Base-by-base conservation (phyloP, 148 eudicot genomes). In the Dianthus caryophyllus region DNA sequence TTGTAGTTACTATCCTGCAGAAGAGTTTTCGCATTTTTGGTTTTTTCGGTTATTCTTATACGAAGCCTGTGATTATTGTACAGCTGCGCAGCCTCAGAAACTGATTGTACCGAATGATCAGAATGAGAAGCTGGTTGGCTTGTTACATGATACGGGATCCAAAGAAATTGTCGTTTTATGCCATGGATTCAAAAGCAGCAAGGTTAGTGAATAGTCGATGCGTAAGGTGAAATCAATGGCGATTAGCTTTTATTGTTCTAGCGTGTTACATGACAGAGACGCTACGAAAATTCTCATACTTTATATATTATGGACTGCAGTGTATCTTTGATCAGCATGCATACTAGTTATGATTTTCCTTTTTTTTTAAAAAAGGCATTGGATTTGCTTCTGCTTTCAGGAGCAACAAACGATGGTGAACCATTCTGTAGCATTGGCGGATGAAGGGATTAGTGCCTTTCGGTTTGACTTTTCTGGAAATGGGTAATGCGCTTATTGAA, bases 401-500 rank as follows among this genome's bases (percentile, higher is more conserved):
- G 90, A 84, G 49, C 38, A 70, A 10, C 56, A 36, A 9, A 71
- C 73, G 9, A 79, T 85, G 69, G 80, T 76, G 33, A 85, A 79
- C 73, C 72, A 84, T 41, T 80, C 88, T 51, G 25, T 16, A 76
- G 85, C 88, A 65, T 70, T 92, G 70, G 89, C 76, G 69, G 83
- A 80, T 8, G 87, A 87, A 78, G 96, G 96, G 65, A 87, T 89
- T 65, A 82, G 86, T 73, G 89, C 84, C 20, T 92, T 81, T 57
- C 89, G 94, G 43, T 92, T 92, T 70, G 97, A 92, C 71, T 92
- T 92, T 68, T 51, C 91, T 63, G 98, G 98, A 75, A 92, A 87
- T 66, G 98, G 96, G 97, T 89, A 73, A 76, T 66, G 56, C 64
- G 33, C 29, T 15, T 43, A 31, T 0, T 68, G 25, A 11, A 18